These are phyloP conservation scores for Penicillium lividum DNA, from an alignment of 495 filamentous ascomycete species.

Conservation along the genomic window DNA sequence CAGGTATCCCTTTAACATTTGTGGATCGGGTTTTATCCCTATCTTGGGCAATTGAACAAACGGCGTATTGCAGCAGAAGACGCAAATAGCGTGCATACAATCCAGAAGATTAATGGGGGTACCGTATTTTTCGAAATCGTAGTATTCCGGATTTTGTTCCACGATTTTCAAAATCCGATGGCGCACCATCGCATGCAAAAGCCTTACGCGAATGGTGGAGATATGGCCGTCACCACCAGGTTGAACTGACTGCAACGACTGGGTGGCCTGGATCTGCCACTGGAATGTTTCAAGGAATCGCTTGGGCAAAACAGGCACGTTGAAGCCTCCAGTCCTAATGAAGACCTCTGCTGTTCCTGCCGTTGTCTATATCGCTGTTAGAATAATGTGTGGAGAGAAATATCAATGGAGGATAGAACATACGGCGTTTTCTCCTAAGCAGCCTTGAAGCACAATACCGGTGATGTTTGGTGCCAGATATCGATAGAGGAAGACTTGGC, in stretches of 20 bases:
- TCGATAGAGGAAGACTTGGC: not conserved
- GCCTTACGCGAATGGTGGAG: not conserved
- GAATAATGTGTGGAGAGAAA: not conserved
- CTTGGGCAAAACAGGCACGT: not conserved
- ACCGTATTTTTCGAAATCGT: slow-evolving; percentile 3
- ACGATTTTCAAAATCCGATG: not conserved
- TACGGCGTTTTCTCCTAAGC: not conserved
- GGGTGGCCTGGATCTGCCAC: not conserved
- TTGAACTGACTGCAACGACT: not conserved
- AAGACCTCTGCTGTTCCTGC: not conserved
- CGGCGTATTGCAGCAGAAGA: not conserved
- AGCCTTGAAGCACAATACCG: slow-evolving; percentile 2
- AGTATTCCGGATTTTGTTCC: not conserved
- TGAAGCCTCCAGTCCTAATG: not conserved
- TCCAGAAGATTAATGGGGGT: slow-evolving; percentile 1
- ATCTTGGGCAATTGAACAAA: not conserved
- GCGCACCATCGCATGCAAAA: slow-evolving; percentile 3
- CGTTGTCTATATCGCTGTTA: not conserved
- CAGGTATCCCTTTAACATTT: not conserved
- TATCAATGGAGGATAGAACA: not conserved
- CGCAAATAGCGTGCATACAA: slow-evolving; percentile 6
- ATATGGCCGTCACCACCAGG: slow-evolving; percentile 3
- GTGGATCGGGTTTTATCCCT: not conserved
- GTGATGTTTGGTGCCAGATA: not conserved
- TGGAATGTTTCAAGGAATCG: slow-evolving; percentile 6